Conservation (phyloP, 768 basidiomycete species). For the Calvatia gigantea region DNA sequence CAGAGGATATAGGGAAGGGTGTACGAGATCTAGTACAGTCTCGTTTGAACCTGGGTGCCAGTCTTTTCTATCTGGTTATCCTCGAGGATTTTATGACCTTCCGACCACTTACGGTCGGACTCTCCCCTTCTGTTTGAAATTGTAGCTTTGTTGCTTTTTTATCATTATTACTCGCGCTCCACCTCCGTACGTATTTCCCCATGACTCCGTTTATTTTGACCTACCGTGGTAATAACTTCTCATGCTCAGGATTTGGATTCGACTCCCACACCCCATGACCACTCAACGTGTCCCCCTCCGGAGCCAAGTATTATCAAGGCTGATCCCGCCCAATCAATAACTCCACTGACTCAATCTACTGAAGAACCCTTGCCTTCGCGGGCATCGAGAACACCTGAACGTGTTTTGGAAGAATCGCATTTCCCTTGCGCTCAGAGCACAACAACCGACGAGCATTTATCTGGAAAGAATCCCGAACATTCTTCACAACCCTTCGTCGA, state of each 20-base stretch:
- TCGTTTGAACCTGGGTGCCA: slow-evolving; percentile 42
- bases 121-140: not conserved
- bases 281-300: not conserved
- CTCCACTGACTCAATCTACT: not conserved
- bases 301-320: not conserved
- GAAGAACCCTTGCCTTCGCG: not conserved
- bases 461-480: not conserved
- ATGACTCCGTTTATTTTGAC: not conserved
- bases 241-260: slow-evolving; percentile 1
- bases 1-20: slow-evolving; percentile 37
- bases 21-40: slow-evolving; percentile 40
- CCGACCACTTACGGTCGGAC: no score
- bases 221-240: not conserved
- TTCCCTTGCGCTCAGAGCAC: not conserved
- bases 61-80: slow-evolving; percentile 31
- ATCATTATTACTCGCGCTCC: not conserved
- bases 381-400: not conserved
- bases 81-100: no score
- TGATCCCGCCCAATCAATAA: not conserved
- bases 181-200: not conserved
- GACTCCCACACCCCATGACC: slow-evolving; percentile 8
- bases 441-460: not conserved
- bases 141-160: not conserved
- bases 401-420: not conserved
- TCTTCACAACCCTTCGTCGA: not conserved